Conservation (phyloP, 2,329 filamentous ascomycete genomes). For the Grosmannia huntii region DNA sequence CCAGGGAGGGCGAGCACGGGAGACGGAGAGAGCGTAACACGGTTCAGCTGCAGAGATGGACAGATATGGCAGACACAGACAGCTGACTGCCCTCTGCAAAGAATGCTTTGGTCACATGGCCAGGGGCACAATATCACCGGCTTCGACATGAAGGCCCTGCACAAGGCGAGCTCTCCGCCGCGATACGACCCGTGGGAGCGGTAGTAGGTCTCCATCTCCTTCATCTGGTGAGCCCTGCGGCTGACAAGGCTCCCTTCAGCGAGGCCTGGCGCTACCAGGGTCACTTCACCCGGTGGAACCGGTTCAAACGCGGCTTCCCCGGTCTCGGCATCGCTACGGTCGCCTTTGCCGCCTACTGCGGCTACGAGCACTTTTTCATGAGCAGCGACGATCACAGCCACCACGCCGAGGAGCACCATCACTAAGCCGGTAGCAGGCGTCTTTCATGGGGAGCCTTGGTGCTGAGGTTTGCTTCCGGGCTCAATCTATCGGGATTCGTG, state of each 20-base stretch:
- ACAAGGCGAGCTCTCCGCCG: conserved; percentile 51
- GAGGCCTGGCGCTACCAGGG: conserved; percentile 93
- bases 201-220: conserved; percentile 33
- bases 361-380: conserved; percentile 79
- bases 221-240: background rate
- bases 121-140: conserved; percentile 70
- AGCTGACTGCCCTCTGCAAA: conserved; percentile 11
- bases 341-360: conserved; percentile 81
- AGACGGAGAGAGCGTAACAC: background rate
- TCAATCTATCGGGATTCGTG: background rate
- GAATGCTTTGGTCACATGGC: conserved; percentile 39
- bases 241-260: conserved; percentile 32
- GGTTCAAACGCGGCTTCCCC: conserved; percentile 76
- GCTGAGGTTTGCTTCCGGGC: too few species aligned
- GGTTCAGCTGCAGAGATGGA: background rate
- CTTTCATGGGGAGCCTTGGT: background rate
- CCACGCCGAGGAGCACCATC: conserved; percentile 45
- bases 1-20: background rate
- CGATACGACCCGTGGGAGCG: conserved; percentile 56
- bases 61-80: background rate
- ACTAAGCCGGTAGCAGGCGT: conserved; percentile 24
- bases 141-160: conserved; percentile 77
- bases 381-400: conserved; percentile 48
- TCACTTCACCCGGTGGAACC: conserved; percentile 75
- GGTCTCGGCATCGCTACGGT: conserved; percentile 87